Evolutionary conservation across 2,329 filamentous ascomycete species (phyloP).

Genomic region (Diatrype stigma): DNA sequence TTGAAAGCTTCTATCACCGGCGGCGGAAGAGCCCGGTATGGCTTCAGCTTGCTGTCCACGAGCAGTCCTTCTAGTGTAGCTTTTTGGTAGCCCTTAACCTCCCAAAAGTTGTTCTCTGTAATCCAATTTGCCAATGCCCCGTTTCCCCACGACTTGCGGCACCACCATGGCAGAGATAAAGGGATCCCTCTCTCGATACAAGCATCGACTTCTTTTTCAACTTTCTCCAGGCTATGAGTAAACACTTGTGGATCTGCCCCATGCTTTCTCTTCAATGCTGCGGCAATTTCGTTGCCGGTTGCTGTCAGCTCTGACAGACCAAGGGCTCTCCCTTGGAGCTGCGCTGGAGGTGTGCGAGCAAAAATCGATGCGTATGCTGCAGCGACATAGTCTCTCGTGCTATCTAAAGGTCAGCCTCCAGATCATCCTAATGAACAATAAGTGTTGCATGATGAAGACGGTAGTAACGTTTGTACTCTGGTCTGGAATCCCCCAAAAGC

Average conservation of each 20-base stretch:
- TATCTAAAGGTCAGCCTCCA: slow-evolving; percentile 1
- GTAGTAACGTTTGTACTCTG: too few relatives aligned
- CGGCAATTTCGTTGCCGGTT: slow-evolving; percentile 20
- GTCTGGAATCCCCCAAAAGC: neutral
- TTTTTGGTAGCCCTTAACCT: slow-evolving; percentile 21
- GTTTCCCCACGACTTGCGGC: slow-evolving; percentile 23
- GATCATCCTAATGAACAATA: too few relatives aligned
- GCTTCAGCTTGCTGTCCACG: slow-evolving; percentile 14
- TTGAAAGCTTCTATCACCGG: slow-evolving; percentile 11
- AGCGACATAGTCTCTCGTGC: slow-evolving; percentile 24
- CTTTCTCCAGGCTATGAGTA: slow-evolving; percentile 18
- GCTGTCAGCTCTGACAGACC: slow-evolving; percentile 19
- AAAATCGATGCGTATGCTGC: slow-evolving; percentile 25
- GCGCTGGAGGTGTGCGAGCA: slow-evolving; percentile 14
- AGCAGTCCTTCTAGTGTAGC: slow-evolving; percentile 16
- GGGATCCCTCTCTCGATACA: slow-evolving; percentile 12
- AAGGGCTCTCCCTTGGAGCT: slow-evolving; percentile 18
- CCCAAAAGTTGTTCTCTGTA: slow-evolving; percentile 20
- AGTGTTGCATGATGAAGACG: too few relatives aligned
- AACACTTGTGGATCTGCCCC: slow-evolving; percentile 10
- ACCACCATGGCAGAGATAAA: slow-evolving; percentile 21
- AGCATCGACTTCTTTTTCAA: slow-evolving; percentile 16
- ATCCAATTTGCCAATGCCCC: slow-evolving; percentile 14
- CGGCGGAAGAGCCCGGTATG: slow-evolving; percentile 19
- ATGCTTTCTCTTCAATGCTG: slow-evolving; percentile 15